These are phyloP conservation scores for Fusarium devonianum DNA, from an alignment of 2,329 filamentous ascomycete genomes.

Conservation along the genomic window DNA sequence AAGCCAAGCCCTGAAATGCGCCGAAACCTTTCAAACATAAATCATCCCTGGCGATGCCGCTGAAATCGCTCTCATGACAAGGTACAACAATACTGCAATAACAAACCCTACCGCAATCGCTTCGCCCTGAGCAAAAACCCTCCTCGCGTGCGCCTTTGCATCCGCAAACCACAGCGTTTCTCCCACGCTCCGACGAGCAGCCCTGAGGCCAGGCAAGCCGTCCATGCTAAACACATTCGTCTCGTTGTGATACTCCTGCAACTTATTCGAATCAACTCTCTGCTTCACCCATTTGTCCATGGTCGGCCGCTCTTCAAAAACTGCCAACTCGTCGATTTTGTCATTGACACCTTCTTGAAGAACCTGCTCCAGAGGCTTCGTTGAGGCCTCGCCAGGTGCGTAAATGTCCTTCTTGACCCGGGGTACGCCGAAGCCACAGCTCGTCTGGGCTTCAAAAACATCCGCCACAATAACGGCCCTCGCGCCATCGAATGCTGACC, in stretches of 20 bases:
- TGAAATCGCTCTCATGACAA: conserved; percentile 37
- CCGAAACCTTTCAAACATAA: conserved; percentile 31
- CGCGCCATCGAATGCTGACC: conserved; percentile 55
- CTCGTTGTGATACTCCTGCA: conserved; percentile 62
- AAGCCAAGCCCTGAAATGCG: conserved; percentile 31
- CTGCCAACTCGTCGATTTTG: conserved; percentile 47
- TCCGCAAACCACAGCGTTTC: conserved; percentile 57
- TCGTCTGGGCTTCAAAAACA: conserved; percentile 71
- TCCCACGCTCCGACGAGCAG: conserved; percentile 58
- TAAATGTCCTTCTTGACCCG: conserved; percentile 54
- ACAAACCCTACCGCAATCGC: conserved; percentile 46
- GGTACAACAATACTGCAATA: conserved; percentile 43
- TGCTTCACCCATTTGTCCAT: conserved; percentile 60
- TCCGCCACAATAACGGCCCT: conserved; percentile 68
- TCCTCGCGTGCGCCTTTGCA: conserved; percentile 37
- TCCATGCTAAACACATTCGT: conserved; percentile 66
- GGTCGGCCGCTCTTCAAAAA: conserved; percentile 63
- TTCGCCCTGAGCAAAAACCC: conserved; percentile 43
- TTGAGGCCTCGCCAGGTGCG: conserved; percentile 35
- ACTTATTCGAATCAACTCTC: conserved; percentile 55
- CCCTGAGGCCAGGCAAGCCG: conserved; percentile 63
- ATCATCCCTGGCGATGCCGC: conserved; percentile 25
- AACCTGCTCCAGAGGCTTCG: conserved; percentile 34
- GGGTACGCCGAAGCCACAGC: conserved; percentile 71
- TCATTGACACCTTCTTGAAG: conserved; percentile 37